Percentiles rank a stretch among this genome's conserved stretches.
phyloP scores from a whole-genome alignment of 1,284 basidiomycete genomes.

The Bothia castanella region DNA sequence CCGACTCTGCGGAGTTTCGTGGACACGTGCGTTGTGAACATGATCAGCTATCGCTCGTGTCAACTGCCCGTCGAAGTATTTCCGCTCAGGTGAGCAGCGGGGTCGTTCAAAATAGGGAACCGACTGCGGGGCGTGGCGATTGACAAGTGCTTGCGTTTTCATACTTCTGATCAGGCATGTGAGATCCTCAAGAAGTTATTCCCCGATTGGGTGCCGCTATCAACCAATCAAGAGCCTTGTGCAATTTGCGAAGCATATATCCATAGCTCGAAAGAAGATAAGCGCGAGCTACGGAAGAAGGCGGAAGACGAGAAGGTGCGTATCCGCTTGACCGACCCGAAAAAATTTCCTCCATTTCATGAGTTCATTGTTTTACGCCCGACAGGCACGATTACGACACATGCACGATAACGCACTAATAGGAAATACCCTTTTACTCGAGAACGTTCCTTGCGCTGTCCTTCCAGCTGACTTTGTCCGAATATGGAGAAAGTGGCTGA shows the following conservation, averaged over 20 bases:
- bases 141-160: slow-evolving; percentile 12
- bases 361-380: slow-evolving; percentile 14
- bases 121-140: slow-evolving; percentile 17
- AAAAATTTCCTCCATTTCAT: slow-evolving; percentile 8
- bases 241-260: slow-evolving; percentile 53
- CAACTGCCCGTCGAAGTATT: slow-evolving; percentile 55
- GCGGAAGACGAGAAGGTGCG: slow-evolving; percentile 73
- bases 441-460: slow-evolving; percentile 52
- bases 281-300: slow-evolving; percentile 51
- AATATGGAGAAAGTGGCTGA: slow-evolving; percentile 65
- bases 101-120: slow-evolving; percentile 9
- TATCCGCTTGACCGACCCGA: background rate
- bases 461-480: slow-evolving; percentile 59
- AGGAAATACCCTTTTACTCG: slow-evolving; percentile 42
- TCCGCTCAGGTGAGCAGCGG: slow-evolving; percentile 46
- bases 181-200: slow-evolving; percentile 54
- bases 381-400: slow-evolving; percentile 55
- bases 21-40: slow-evolving; percentile 69
- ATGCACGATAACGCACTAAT: slow-evolving; percentile 55
- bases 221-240: slow-evolving; percentile 52
- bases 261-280: slow-evolving; percentile 56
- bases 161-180: slow-evolving; percentile 44
- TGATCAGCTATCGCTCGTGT: slow-evolving; percentile 51
- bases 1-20: slow-evolving; percentile 53
- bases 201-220: slow-evolving; percentile 58